These are phyloP conservation scores for Leccinum disarticulatum DNA, from an alignment of 768 basidiomycete genomes.

Conservation along the genomic window DNA sequence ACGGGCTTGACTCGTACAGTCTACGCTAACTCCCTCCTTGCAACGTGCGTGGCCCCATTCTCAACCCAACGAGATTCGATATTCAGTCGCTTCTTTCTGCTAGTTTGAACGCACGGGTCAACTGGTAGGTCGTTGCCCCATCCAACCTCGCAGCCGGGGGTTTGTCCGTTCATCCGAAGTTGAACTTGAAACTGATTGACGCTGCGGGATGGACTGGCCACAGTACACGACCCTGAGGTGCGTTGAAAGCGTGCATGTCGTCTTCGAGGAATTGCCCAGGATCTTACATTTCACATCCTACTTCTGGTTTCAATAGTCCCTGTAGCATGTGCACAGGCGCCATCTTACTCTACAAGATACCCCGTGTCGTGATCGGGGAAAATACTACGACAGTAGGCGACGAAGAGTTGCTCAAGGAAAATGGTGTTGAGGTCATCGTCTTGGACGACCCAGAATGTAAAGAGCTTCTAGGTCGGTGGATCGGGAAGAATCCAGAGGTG, in stretches of 20 bases:
- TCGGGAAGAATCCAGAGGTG: conserved; percentile 55
- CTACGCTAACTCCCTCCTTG: conserved; percentile 28
- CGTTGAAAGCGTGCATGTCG: not conserved
- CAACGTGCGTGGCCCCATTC: conserved; percentile 13
- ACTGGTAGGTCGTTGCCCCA: conserved; percentile 35
- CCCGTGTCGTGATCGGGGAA: conserved; percentile 66
- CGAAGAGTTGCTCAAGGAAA: conserved; percentile 51
- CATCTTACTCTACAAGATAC: conserved; percentile 62
- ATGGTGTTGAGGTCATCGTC: conserved; percentile 57
- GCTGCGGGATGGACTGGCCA: not conserved
- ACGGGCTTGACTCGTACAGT: conserved; percentile 7
- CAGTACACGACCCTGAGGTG: conserved; percentile 43
- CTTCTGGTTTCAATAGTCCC: conserved; percentile 36
- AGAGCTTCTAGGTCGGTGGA: conserved; percentile 54
- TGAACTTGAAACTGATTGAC: not conserved
- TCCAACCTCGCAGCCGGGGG: not conserved
- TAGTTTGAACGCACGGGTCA: conserved; percentile 24
- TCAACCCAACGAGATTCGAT: not conserved
- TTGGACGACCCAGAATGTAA: conserved; percentile 51
- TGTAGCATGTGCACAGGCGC: conserved; percentile 69
- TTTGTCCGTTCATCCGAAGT: not conserved
- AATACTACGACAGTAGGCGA: conserved; percentile 53
- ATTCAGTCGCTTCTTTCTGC: conserved; percentile 4
- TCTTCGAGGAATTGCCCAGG: not conserved
- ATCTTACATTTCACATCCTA: not conserved